Percentiles rank a stretch among this genome's conserved stretches.
Evolutionary conservation across 768 basidiomycete genomes (phyloP).

Genomic region (Tylopilus rubrobrunneus): DNA sequence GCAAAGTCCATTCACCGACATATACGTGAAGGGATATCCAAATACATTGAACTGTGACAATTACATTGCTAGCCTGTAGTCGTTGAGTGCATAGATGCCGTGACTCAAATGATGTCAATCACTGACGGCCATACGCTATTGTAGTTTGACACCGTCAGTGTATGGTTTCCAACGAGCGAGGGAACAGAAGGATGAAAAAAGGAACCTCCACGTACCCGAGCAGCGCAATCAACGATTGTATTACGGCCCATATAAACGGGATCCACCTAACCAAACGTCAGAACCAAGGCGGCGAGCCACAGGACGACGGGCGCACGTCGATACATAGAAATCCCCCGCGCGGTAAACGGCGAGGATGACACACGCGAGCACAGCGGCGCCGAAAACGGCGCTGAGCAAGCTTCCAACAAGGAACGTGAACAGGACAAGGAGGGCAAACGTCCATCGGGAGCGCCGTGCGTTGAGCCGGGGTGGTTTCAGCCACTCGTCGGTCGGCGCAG

Average conservation of each 20-base stretch:
- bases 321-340: conserved; percentile 18
- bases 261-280: conserved; percentile 28
- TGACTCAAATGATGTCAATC: conserved; percentile 35
- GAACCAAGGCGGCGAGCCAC: neutral
- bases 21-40: too few species aligned
- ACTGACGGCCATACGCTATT: conserved; percentile 42
- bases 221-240: conserved; percentile 38
- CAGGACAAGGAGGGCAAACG: conserved; percentile 40
- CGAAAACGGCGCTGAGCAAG: conserved; percentile 36
- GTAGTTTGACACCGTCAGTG: neutral
- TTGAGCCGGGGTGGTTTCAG: conserved; percentile 26
- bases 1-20: too few species aligned
- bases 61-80: neutral
- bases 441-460: conserved; percentile 34
- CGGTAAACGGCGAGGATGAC: conserved; percentile 38
- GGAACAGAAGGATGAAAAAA: too few species aligned
- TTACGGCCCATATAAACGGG: conserved; percentile 40
- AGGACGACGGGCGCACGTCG: neutral
- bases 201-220: conserved; percentile 30
- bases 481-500: conserved; percentile 6
- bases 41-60: neutral
- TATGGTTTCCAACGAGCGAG: neutral
- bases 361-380: conserved; percentile 38
- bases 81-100: too few species aligned
- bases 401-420: conserved; percentile 33